These are phyloP conservation scores for Syzygium grande DNA, from an alignment of 345 rosid species.

Conservation along the genomic window DNA sequence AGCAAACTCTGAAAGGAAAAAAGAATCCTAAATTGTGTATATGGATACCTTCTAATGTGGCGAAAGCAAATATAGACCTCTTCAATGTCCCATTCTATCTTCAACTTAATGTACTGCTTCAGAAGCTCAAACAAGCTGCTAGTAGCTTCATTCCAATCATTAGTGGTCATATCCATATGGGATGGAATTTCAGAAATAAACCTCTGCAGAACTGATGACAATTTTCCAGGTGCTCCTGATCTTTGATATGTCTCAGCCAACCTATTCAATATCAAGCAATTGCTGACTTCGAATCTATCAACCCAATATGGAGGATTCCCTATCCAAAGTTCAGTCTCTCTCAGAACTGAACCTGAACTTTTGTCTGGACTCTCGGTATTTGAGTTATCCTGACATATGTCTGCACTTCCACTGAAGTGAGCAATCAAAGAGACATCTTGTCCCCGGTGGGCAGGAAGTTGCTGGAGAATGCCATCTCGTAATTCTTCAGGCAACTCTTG, in stretches of 20 bases:
- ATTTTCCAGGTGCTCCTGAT: slow-evolving; percentile 30
- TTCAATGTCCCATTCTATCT: slow-evolving; percentile 67
- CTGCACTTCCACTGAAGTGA: not conserved
- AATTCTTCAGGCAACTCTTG: slow-evolving; percentile 80
- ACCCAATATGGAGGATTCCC: slow-evolving; percentile 86
- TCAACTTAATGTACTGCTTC: slow-evolving; percentile 56
- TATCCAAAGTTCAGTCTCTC: slow-evolving; percentile 37
- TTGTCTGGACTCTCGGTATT: slow-evolving; percentile 21
- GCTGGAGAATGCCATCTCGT: slow-evolving; percentile 56
- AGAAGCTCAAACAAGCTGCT: slow-evolving; percentile 46
- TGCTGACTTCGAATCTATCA: slow-evolving; percentile 53
- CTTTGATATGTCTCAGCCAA: slow-evolving; percentile 51
- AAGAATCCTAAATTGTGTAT: not conserved
- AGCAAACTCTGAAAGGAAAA: not conserved
- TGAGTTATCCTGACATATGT: slow-evolving; percentile 12
- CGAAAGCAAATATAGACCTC: slow-evolving; percentile 74
- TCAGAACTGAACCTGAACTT: slow-evolving; percentile 8
- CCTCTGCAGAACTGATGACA: slow-evolving; percentile 52
- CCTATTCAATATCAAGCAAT: slow-evolving; percentile 26
- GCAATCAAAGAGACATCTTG: slow-evolving; percentile 13
- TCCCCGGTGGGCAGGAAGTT: slow-evolving; percentile 50
- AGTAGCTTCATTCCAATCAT: slow-evolving; percentile 40
- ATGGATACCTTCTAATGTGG: slow-evolving; percentile 54
- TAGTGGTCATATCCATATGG: slow-evolving; percentile 21
- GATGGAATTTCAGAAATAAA: slow-evolving; percentile 21